These are phyloP conservation scores for Suillus occidentalis DNA, from an alignment of 768 basidiomycete species.

Conservation along the genomic window DNA sequence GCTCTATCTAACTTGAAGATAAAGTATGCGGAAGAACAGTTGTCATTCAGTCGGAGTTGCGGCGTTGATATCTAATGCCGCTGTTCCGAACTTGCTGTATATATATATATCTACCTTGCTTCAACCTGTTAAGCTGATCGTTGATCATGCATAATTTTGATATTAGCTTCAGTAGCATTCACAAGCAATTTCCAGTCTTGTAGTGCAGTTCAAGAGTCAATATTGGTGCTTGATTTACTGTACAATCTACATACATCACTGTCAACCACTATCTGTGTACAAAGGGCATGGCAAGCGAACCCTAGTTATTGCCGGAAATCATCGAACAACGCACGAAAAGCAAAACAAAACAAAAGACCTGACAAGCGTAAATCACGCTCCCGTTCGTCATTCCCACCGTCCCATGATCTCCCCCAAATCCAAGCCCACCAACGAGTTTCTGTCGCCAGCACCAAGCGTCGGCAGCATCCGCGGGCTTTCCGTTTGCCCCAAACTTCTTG, in stretches of 20 bases:
- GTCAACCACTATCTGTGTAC: neutral
- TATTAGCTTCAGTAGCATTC: neutral
- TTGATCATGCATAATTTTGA: neutral
- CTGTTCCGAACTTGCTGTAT: neutral
- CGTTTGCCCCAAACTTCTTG: neutral
- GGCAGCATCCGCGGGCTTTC: conserved; percentile 4
- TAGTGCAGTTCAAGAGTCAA: neutral
- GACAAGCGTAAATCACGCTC: neutral
- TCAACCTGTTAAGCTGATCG: neutral
- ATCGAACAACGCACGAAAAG: neutral
- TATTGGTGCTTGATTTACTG: neutral
- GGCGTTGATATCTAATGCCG: neutral
- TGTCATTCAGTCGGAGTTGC: neutral
- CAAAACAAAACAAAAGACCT: neutral
- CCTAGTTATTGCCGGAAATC: neutral
- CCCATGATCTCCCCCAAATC: neutral
- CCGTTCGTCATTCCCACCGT: neutral
- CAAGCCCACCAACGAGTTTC: neutral
- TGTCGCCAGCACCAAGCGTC: conserved; percentile 4
- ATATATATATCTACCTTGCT: too few species aligned
- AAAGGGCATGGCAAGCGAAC: neutral
- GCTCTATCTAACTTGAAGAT: neutral
- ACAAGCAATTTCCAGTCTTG: neutral
- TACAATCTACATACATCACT: neutral
- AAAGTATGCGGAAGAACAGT: neutral